Evolutionary conservation across 768 basidiomycete species (phyloP), one percentile per base, ranked within the genome.

Genomic region (Dacryopinax spathularia): DNA sequence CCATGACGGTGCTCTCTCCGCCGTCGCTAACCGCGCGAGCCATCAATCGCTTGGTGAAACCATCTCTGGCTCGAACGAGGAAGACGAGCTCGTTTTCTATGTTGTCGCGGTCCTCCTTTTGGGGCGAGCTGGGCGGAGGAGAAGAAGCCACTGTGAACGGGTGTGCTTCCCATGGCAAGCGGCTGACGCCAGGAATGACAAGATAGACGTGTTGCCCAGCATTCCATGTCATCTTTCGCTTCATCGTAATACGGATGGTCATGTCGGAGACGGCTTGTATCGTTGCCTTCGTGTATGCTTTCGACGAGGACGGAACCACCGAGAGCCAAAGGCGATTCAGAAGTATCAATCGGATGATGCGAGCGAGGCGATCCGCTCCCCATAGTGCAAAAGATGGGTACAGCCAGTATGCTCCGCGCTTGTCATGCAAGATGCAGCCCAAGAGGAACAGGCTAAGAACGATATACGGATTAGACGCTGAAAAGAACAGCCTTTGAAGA

Each of bases 51-150:
- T 75, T 77, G 2, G 86, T 88, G 69, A 86, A 83, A 0, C 87
- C 87, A 18, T 76, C 72, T 35, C 80, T 75, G n/a, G 83, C 82
- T 16, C 83, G 78, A 64, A 87, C 73, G 60, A 88, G 71, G 72
- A 88, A 86, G 1, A 76, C 74, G 18, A 87, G 72, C 29, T 83
- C 77, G 12, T 68, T 64, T 7, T 34, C 66, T 10, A 60, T 66
- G 15, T 63, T 60, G 10, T 35, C 35, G 6, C 37, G 7, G 34
- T 62, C 61, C 25, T 35, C 29, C 10, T 9, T 6, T 12, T n/a
- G n/a, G 9, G 66, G 65, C 3, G 33, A 65, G 6, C 60, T 68
- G 22, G 60, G 18, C 0, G 33, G 33, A 0, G 71, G 69, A 0
- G 72, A 69, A 1, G 70, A 70, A 27, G 68, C 61, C 12, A 70